Percentiles rank a stretch among this genome's conserved stretches.
These are phyloP conservation scores for Baorangia bicolor DNA, from an alignment of 768 basidiomycete genomes.

Conservation along the genomic window DNA sequence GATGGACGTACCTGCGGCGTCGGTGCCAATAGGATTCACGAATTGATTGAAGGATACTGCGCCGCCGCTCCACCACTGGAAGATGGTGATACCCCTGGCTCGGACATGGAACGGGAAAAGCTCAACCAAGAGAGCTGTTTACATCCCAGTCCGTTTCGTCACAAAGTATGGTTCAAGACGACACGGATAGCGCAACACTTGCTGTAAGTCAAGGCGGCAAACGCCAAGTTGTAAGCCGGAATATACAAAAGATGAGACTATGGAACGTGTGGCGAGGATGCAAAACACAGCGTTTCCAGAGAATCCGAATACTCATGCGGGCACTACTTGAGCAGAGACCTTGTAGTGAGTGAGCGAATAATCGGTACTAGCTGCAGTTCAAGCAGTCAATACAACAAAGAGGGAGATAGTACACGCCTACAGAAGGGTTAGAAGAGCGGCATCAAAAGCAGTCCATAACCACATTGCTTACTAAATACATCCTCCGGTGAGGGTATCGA, in stretches of 20 bases:
- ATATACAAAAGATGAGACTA: slow-evolving; percentile 13
- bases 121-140: slow-evolving; percentile 57
- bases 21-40: too few species aligned
- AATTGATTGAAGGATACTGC: too few species aligned
- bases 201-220: too few species aligned
- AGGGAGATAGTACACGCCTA: slow-evolving; percentile 7
- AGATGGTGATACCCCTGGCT: too few species aligned
- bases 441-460: too few species aligned
- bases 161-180: not conserved
- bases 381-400: slow-evolving; percentile 7
- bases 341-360: slow-evolving; percentile 7
- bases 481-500: slow-evolving; percentile 8
- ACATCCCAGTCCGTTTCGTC: not conserved
- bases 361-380: slow-evolving; percentile 11
- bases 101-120: too few species aligned
- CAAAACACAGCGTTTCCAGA: not conserved
- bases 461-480: too few species aligned
- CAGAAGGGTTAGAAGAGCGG: too few species aligned
- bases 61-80: too few species aligned
- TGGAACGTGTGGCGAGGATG: not conserved
- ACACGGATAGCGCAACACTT: not conserved
- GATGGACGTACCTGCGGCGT: too few species aligned
- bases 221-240: slow-evolving; percentile 6
- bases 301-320: not conserved
- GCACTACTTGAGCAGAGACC: too few species aligned